Conservation (phyloP, 345 rosid species). For the Murraya paniculata region DNA sequence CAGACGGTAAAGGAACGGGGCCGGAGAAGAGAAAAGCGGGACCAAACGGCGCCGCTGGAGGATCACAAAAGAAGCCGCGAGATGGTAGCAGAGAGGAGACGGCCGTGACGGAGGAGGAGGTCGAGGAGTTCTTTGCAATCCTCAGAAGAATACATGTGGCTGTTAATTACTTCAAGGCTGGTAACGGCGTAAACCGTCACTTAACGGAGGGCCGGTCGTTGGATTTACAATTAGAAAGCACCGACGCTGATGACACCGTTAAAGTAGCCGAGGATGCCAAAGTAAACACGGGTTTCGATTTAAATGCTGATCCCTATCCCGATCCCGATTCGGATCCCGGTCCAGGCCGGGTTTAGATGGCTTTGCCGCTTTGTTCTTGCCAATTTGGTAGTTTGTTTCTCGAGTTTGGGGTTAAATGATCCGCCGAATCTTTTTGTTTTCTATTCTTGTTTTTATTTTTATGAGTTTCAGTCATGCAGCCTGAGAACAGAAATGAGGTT, state of each 20-base stretch:
- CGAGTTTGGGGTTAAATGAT: too few relatives aligned
- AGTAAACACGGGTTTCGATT: not conserved
- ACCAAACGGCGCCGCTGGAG: not conserved
- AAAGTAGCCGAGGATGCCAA: not conserved
- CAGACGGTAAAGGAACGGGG: not conserved
- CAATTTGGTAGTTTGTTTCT: too few relatives aligned
- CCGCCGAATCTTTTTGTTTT: too few relatives aligned
- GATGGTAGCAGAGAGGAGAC: not conserved
- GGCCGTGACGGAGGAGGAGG: conserved; percentile 2
- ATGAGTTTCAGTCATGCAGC: too few relatives aligned
- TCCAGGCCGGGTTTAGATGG: not conserved
- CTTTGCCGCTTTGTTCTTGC: too few relatives aligned
- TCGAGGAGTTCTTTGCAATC: conserved; percentile 12
- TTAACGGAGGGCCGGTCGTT: not conserved
- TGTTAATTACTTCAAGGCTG: not conserved
- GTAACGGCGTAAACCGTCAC: not conserved
- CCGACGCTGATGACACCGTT: not conserved
- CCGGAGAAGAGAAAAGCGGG: not conserved
- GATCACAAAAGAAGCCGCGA: not conserved
- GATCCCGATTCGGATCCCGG: not conserved
- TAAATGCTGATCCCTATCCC: not conserved
- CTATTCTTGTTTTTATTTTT: too few relatives aligned
- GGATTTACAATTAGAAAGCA: not conserved
- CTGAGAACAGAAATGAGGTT: not conserved
- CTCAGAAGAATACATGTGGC: not conserved